These are phyloP conservation scores for Skeletonema grethae DNA, from an alignment of 108 stramenopile species.

Conservation along the genomic window DNA sequence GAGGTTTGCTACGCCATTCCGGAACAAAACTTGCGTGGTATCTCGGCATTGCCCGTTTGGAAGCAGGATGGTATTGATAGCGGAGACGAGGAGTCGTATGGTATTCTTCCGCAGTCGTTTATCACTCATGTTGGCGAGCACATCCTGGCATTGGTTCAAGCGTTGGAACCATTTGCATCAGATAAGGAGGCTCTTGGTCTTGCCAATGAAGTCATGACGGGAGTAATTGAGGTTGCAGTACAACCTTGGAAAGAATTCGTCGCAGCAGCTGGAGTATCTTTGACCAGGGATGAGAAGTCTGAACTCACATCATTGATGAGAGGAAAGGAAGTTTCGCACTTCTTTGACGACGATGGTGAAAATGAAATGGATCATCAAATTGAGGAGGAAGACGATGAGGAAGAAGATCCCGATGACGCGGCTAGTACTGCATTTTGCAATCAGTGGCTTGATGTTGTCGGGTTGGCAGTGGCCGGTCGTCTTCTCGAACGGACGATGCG, in stretches of 20 bases:
- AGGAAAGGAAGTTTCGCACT: slow-evolving; percentile 54
- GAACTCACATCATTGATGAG: slow-evolving; percentile 55
- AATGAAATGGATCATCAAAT: slow-evolving; percentile 50
- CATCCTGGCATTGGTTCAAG: slow-evolving; percentile 84
- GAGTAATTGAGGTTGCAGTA: slow-evolving; percentile 67
- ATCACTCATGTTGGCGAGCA: slow-evolving; percentile 88
- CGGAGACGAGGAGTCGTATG: slow-evolving; percentile 66
- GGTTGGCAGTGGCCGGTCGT: slow-evolving; percentile 75
- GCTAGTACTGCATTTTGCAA: slow-evolving; percentile 75
- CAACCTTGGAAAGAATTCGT: slow-evolving; percentile 82
- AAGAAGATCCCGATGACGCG: slow-evolving; percentile 54
- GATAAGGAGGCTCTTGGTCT: slow-evolving; percentile 65
- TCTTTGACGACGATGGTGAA: slow-evolving; percentile 52
- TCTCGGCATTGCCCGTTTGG: slow-evolving; percentile 76
- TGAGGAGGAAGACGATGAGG: slow-evolving; percentile 49
- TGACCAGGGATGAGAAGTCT: slow-evolving; percentile 31
- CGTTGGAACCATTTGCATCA: slow-evolving; percentile 86
- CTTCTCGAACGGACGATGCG: slow-evolving; percentile 78
- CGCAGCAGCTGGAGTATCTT: slow-evolving; percentile 58
- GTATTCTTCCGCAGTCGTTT: slow-evolving; percentile 81
- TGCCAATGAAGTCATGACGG: slow-evolving; percentile 81
- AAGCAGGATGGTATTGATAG: slow-evolving; percentile 45
- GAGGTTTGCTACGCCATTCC: slow-evolving; percentile 85
- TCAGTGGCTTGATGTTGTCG: slow-evolving; percentile 82
- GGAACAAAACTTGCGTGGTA: slow-evolving; percentile 56